Conservation (phyloP, 2,329 filamentous ascomycete genomes). For the Phyllosticta capitalensis region DNA sequence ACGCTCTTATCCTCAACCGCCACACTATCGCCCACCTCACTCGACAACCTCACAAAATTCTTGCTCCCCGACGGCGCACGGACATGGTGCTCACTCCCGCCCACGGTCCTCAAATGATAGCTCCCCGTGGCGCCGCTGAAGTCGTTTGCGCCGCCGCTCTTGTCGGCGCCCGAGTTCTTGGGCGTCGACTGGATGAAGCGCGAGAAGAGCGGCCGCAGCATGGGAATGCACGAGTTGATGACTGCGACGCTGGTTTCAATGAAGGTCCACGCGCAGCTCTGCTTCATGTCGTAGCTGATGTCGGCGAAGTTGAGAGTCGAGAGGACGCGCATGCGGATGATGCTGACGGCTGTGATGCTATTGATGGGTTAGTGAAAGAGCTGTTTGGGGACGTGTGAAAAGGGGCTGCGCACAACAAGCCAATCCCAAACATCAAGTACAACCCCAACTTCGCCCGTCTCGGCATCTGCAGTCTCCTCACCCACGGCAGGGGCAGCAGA, state of each 20-base stretch:
- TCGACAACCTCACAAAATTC: background rate
- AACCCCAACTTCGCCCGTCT: conserved; percentile 3
- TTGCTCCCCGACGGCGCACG: background rate
- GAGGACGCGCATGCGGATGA: background rate
- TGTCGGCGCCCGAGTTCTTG: background rate
- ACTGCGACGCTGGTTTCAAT: background rate
- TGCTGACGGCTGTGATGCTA: background rate
- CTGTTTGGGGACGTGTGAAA: background rate
- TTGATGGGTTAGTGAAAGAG: background rate
- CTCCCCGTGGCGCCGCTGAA: background rate
- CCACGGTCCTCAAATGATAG: background rate
- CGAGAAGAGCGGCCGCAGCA: background rate
- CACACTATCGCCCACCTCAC: background rate
- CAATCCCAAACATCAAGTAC: conserved; percentile 5
- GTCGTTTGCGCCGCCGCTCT: conserved; percentile 1
- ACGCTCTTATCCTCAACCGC: background rate
- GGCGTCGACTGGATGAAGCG: background rate
- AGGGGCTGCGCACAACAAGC: conserved; percentile 3
- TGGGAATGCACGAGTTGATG: background rate
- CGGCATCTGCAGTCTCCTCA: background rate
- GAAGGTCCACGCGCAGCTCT: background rate
- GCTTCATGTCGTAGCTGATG: background rate
- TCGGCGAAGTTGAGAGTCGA: background rate
- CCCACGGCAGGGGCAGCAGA: background rate
- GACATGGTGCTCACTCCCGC: background rate